These are phyloP conservation scores for Psidium friedrichsthalianum DNA, from an alignment of 345 rosid genomes.

Conservation along the genomic window DNA sequence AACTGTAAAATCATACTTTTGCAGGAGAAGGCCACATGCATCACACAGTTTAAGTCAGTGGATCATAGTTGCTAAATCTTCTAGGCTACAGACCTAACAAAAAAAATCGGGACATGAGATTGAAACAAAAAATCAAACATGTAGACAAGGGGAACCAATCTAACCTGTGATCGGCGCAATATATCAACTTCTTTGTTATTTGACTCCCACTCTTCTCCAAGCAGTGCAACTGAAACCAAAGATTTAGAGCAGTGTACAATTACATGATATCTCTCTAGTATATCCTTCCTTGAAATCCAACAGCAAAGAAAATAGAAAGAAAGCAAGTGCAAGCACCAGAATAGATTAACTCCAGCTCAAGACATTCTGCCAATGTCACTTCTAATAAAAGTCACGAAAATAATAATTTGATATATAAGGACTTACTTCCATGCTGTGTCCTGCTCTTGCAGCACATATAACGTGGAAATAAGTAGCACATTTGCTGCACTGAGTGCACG, in stretches of 20 bases:
- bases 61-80: background rate
- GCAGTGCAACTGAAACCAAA: constrained; percentile 55
- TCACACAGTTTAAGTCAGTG: background rate
- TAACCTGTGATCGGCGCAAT: constrained; percentile 83
- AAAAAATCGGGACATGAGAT: background rate
- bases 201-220: constrained; percentile 64
- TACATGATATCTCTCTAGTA: background rate
- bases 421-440: constrained; percentile 88
- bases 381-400: background rate
- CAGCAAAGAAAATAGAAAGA: background rate
- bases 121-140: background rate
- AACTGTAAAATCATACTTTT: background rate
- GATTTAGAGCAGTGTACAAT: constrained; percentile 1
- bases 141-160: background rate
- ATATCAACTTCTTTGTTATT: constrained; percentile 59
- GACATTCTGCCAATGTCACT: background rate
- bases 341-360: background rate
- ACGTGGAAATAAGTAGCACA: constrained; percentile 83
- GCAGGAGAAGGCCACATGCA: background rate
- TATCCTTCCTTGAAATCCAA: background rate
- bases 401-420: background rate
- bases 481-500: constrained; percentile 85
- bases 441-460: constrained; percentile 82
- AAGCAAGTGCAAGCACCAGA: background rate
- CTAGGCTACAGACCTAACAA: background rate